These are phyloP conservation scores for Poronia punctata DNA, from an alignment of 495 filamentous ascomycete species.

Conservation along the genomic window DNA sequence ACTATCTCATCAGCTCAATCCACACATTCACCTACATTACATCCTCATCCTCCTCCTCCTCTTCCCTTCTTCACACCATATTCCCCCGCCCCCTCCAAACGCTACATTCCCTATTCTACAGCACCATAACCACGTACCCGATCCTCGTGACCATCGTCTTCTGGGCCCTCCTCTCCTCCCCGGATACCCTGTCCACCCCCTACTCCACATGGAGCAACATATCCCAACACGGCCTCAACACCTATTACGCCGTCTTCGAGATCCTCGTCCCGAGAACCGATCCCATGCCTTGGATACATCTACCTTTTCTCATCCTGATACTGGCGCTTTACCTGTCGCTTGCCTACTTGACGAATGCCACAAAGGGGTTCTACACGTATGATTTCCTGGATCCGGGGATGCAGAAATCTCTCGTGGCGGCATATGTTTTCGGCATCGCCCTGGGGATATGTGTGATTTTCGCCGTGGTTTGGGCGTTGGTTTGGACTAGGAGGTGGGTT, in stretches of 20 bases:
- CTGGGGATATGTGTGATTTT: slow-evolving; percentile 60
- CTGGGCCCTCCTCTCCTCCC: slow-evolving; percentile 50
- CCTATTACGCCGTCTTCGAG: slow-evolving; percentile 63
- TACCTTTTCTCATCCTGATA: slow-evolving; percentile 51
- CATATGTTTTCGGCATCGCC: slow-evolving; percentile 57
- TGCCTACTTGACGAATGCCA: slow-evolving; percentile 64
- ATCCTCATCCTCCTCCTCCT: too few species aligned
- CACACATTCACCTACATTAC: slow-evolving; percentile 67
- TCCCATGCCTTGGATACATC: slow-evolving; percentile 51
- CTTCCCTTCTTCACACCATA: too few species aligned
- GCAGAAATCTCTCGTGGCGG: slow-evolving; percentile 39
- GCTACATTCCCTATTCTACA: slow-evolving; percentile 60
- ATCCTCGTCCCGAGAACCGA: slow-evolving; percentile 56
- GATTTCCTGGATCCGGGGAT: slow-evolving; percentile 57
- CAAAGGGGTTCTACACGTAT: slow-evolving; percentile 69
- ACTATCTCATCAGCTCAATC: slow-evolving; percentile 54
- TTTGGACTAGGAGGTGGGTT: slow-evolving; percentile 39
- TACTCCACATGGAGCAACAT: slow-evolving; percentile 64
- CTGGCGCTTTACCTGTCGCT: slow-evolving; percentile 65
- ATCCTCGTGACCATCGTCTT: slow-evolving; percentile 62
- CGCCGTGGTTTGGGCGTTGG: slow-evolving; percentile 40
- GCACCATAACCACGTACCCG: slow-evolving; percentile 59
- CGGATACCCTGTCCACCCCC: slow-evolving; percentile 39
- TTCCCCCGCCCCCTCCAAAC: slow-evolving; percentile 58
- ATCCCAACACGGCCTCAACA: slow-evolving; percentile 69